Conservation (phyloP, 768 basidiomycete genomes). For the Tremella mesenterica region DNA sequence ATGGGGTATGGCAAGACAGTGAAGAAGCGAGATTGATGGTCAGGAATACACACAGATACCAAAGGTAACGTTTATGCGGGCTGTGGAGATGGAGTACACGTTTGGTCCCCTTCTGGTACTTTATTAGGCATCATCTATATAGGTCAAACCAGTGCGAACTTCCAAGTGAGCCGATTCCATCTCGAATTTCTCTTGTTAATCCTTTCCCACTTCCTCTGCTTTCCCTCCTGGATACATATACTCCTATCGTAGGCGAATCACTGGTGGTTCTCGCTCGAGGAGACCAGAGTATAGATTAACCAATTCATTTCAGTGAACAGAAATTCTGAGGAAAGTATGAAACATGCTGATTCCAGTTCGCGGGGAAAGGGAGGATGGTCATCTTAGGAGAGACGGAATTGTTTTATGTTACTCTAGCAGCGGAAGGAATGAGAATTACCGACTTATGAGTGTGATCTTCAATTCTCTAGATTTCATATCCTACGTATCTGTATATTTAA, state of each 20-base stretch:
- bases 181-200: not conserved
- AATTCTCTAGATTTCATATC: too few relatives aligned
- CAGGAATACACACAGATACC: conserved; percentile 35
- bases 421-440: conserved; percentile 27
- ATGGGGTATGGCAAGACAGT: not conserved
- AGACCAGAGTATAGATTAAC: too few relatives aligned
- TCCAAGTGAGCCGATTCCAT: conserved; percentile 9
- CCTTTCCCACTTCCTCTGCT: not conserved
- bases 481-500: too few relatives aligned
- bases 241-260: too few relatives aligned
- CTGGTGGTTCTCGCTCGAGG: too few relatives aligned
- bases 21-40: not conserved
- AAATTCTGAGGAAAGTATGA: not conserved
- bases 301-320: too few relatives aligned
- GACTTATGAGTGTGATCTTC: conserved; percentile 6
- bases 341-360: conserved; percentile 24
- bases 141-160: conserved; percentile 32
- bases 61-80: conserved; percentile 38
- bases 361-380: conserved; percentile 34
- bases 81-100: conserved; percentile 36
- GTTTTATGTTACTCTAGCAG: conserved; percentile 26
- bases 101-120: conserved; percentile 33
- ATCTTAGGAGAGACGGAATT: conserved; percentile 36
- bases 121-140: conserved; percentile 42
- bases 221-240: too few relatives aligned